Conservation (phyloP, 2,329 filamentous ascomycete species). For the Penicillium sp. region DNA sequence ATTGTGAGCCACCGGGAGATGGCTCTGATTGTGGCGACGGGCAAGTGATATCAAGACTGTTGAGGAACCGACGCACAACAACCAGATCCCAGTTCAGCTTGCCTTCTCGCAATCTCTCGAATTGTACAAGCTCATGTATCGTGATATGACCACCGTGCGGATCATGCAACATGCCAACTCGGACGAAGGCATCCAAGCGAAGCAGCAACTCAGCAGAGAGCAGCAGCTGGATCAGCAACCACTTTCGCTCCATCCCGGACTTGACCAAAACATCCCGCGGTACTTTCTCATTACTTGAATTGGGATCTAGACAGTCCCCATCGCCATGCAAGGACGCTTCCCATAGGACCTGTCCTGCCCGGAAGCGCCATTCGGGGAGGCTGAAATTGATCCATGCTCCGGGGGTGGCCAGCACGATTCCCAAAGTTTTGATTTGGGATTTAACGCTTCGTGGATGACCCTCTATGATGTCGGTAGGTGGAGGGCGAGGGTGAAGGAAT, state of each 20-base stretch:
- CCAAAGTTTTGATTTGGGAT: slow-evolving; percentile 47
- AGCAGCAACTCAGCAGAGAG: slow-evolving; percentile 55
- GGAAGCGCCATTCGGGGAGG: slow-evolving; percentile 46
- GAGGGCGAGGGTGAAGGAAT: slow-evolving; percentile 39
- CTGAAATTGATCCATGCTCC: slow-evolving; percentile 51
- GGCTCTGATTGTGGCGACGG: slow-evolving; percentile 7
- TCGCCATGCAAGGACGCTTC: slow-evolving; percentile 37
- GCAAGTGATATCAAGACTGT: slow-evolving; percentile 47
- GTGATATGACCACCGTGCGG: slow-evolving; percentile 43
- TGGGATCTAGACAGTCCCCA: slow-evolving; percentile 30
- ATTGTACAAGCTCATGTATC: slow-evolving; percentile 44
- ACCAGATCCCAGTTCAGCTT: slow-evolving; percentile 59
- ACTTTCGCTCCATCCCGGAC: slow-evolving; percentile 47
- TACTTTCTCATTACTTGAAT: background rate
- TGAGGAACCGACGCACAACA: slow-evolving; percentile 52
- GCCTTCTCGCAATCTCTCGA: slow-evolving; percentile 47
- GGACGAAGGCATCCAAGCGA: slow-evolving; percentile 51
- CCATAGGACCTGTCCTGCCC: slow-evolving; percentile 48
- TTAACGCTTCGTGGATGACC: slow-evolving; percentile 38
- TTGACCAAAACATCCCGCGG: slow-evolving; percentile 26
- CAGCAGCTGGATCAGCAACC: slow-evolving; percentile 55
- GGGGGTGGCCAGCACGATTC: slow-evolving; percentile 41
- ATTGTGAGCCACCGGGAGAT: background rate
- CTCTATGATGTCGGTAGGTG: slow-evolving; percentile 21
- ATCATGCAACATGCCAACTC: slow-evolving; percentile 41